phyloP scores from a whole-genome alignment of 176 grass and related monocot genomes.

The Hsuehochloa calcarea region DNA sequence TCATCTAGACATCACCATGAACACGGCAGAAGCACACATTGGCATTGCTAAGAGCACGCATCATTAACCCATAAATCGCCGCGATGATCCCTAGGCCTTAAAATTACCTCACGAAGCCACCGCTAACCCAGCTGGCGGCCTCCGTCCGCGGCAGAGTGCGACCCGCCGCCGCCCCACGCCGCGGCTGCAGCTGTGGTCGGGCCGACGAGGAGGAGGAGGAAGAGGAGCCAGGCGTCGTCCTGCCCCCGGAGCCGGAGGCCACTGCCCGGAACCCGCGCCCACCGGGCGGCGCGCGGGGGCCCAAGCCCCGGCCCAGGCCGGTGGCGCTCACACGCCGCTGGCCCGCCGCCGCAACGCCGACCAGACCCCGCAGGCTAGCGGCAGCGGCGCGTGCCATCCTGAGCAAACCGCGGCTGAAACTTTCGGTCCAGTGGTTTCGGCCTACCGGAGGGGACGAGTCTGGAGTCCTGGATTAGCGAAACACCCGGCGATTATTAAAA shows the following conservation, averaged over 20 bases:
- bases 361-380: constrained; percentile 52
- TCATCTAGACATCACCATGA: background rate
- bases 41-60: background rate
- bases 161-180: background rate
- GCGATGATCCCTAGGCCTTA: background rate
- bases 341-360: constrained; percentile 43
- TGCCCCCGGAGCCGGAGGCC: constrained; percentile 15
- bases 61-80: too few species aligned
- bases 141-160: background rate
- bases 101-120: constrained; percentile 53
- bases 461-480: background rate
- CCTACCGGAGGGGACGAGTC: background rate
- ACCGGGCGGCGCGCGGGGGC: constrained; percentile 5
- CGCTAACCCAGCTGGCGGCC: constrained; percentile 40
- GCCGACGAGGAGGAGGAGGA: constrained; percentile 29
- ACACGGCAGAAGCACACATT: background rate
- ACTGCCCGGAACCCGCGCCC: constrained; percentile 37
- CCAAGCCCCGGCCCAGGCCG: constrained; percentile 21
- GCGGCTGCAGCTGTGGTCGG: background rate
- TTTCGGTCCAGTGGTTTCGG: background rate
- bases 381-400: constrained; percentile 54
- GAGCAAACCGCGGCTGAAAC: constrained; percentile 22
- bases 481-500: background rate
- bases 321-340: constrained; percentile 38
- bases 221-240: constrained; percentile 30